Evolutionary conservation across 2,329 filamentous ascomycete genomes (phyloP).

Genomic region (Chrysosporium queenslandicum): DNA sequence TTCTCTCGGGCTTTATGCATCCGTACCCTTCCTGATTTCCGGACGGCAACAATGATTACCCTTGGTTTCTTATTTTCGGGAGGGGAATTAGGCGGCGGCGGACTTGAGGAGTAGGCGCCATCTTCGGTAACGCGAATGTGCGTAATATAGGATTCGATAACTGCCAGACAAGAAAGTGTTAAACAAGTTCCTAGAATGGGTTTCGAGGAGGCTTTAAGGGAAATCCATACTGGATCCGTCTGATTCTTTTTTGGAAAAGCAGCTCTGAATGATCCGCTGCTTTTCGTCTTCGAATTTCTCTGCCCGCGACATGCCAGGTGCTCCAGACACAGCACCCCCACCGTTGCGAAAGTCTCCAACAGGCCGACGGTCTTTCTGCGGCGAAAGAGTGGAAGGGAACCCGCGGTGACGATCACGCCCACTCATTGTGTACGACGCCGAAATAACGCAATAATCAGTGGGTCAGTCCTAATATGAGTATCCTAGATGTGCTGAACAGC

Average conservation of each 20-base stretch:
- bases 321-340: constrained; percentile 21
- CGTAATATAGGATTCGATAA: constrained; percentile 88
- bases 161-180: neutral
- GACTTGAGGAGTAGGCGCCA: constrained; percentile 67
- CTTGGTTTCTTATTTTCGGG: constrained; percentile 73
- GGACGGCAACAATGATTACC: constrained; percentile 85
- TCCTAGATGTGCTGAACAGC: neutral
- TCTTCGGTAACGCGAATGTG: constrained; percentile 89
- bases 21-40: constrained; percentile 82
- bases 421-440: constrained; percentile 24
- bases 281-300: constrained; percentile 97
- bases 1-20: constrained; percentile 98
- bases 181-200: neutral
- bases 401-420: constrained; percentile 30
- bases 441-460: neutral
- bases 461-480: neutral
- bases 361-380: constrained; percentile 27
- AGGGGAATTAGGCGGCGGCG: constrained; percentile 68
- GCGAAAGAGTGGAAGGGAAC: constrained; percentile 22
- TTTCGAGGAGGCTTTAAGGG: neutral
- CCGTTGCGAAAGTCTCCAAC: constrained; percentile 29
- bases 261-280: constrained; percentile 83
- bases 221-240: constrained; percentile 62
- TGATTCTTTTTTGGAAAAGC: constrained; percentile 79
- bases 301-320: constrained; percentile 43